Evolutionary conservation across 2,329 filamentous ascomycete species (phyloP).

Genomic region (Aspergillus intermedius): DNA sequence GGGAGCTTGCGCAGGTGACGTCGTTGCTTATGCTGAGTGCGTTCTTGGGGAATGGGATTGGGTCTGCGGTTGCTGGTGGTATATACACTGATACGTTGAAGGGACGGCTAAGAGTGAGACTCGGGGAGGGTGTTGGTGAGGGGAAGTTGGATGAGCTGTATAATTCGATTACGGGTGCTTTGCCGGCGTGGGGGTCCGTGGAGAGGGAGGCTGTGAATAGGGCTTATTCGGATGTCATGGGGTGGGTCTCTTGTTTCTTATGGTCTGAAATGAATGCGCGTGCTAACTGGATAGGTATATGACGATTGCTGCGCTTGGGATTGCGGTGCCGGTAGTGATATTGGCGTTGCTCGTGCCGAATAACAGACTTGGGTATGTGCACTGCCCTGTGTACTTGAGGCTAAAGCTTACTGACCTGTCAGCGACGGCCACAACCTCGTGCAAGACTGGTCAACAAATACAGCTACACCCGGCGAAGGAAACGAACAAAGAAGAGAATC

Average conservation of each 20-base stretch:
- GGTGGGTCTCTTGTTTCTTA: too few species aligned
- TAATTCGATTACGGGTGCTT: slow-evolving; percentile 40
- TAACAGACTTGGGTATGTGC: slow-evolving; percentile 19
- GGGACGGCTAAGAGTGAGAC: slow-evolving; percentile 27
- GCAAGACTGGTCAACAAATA: slow-evolving; percentile 3
- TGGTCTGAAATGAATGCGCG: too few species aligned
- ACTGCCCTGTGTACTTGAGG: background rate
- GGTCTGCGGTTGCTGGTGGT: slow-evolving; percentile 41
- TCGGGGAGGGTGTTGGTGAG: slow-evolving; percentile 27
- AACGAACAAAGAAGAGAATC: background rate
- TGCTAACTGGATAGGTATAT: slow-evolving; percentile 20
- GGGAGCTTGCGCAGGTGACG: slow-evolving; percentile 44
- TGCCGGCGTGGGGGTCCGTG: slow-evolving; percentile 37
- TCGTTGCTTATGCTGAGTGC: slow-evolving; percentile 40
- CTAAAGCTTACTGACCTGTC: background rate
- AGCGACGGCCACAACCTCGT: slow-evolving; percentile 18
- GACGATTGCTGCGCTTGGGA: slow-evolving; percentile 24
- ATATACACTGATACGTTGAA: slow-evolving; percentile 47
- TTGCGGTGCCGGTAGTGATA: slow-evolving; percentile 21
- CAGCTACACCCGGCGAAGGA: background rate
- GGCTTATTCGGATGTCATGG: slow-evolving; percentile 31
- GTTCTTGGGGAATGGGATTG: slow-evolving; percentile 33
- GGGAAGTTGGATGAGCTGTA: slow-evolving; percentile 34
- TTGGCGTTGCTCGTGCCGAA: slow-evolving; percentile 22
- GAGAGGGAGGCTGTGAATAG: slow-evolving; percentile 39